Conservation (phyloP, 805 yeast species). For the Yamadazyma nakazawae region DNA sequence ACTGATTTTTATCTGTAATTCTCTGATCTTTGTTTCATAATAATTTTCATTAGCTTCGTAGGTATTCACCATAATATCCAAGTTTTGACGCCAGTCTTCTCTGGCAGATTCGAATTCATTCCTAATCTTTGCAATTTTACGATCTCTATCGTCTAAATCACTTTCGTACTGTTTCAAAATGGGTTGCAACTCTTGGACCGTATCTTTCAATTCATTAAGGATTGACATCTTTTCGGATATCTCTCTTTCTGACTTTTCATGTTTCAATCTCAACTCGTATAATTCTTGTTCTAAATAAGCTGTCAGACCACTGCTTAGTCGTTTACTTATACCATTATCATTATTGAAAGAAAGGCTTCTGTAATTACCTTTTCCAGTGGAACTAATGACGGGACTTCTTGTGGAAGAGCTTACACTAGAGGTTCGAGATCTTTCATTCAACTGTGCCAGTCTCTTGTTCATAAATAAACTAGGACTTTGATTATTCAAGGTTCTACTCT, state of each 20-base stretch:
- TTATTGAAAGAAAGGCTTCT: conserved; percentile 6
- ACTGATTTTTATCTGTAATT: conserved; percentile 21
- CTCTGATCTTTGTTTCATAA: conserved; percentile 45
- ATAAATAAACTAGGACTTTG: not conserved
- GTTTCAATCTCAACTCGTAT: conserved; percentile 20
- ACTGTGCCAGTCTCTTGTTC: conserved; percentile 6
- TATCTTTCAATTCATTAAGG: conserved; percentile 45
- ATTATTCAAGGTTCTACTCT: not conserved
- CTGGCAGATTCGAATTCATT: conserved; percentile 50
- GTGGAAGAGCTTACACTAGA: conserved; percentile 10
- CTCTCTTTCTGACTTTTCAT: conserved; percentile 22
- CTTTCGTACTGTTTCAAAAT: conserved; percentile 45
- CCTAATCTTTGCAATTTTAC: conserved; percentile 44
- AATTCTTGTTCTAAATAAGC: conserved; percentile 13
- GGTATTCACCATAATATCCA: conserved; percentile 52
- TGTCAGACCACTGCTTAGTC: conserved; percentile 3
- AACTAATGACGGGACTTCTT: conserved; percentile 7
- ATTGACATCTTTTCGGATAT: conserved; percentile 44
- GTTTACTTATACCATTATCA: not conserved
- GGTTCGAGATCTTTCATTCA: conserved; percentile 9
- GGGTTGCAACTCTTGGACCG: conserved; percentile 49
- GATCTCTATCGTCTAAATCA: conserved; percentile 43
- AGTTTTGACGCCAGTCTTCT: conserved; percentile 55
- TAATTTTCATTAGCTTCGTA: conserved; percentile 53
- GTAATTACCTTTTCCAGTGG: not conserved